Evolutionary conservation across 768 basidiomycete species (phyloP).

Genomic region (Pisolithus microcarpus): DNA sequence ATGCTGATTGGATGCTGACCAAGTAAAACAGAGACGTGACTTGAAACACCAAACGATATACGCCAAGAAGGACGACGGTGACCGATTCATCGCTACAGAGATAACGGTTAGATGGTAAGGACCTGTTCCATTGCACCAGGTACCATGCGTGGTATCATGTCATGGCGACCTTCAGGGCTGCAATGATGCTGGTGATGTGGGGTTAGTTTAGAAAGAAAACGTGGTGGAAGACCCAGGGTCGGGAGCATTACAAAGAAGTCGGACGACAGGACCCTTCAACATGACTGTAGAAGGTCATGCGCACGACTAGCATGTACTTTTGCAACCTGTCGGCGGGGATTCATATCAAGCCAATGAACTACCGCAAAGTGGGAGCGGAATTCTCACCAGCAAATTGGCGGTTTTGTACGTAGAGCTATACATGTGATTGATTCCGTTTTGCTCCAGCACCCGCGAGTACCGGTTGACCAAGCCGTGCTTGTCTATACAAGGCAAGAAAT

Average conservation of each 20-base stretch:
- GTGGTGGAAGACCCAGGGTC: too few relatives aligned
- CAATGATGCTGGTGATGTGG: background rate
- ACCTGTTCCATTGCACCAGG: too few relatives aligned
- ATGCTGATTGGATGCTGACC: too few relatives aligned
- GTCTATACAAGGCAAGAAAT: conserved; percentile 34
- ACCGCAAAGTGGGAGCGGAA: conserved; percentile 8
- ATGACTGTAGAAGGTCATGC: conserved; percentile 49
- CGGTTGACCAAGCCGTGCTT: conserved; percentile 73
- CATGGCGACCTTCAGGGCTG: background rate
- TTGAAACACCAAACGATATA: too few relatives aligned
- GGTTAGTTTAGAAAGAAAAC: background rate
- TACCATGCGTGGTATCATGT: background rate
- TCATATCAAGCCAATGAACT: background rate
- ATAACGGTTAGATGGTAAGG: background rate
- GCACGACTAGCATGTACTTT: conserved; percentile 52
- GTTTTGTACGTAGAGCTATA: conserved; percentile 81
- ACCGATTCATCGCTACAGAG: background rate
- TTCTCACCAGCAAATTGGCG: conserved; percentile 62
- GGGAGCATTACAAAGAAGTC: background rate
- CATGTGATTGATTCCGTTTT: conserved; percentile 74
- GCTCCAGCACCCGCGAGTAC: conserved; percentile 66
- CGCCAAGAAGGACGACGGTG: background rate
- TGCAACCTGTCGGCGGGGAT: conserved; percentile 36
- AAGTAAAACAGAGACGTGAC: too few relatives aligned
- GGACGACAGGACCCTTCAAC: conserved; percentile 12